Conservation (phyloP, 2,329 filamentous ascomycete genomes). For the Fusarium sp. region DNA sequence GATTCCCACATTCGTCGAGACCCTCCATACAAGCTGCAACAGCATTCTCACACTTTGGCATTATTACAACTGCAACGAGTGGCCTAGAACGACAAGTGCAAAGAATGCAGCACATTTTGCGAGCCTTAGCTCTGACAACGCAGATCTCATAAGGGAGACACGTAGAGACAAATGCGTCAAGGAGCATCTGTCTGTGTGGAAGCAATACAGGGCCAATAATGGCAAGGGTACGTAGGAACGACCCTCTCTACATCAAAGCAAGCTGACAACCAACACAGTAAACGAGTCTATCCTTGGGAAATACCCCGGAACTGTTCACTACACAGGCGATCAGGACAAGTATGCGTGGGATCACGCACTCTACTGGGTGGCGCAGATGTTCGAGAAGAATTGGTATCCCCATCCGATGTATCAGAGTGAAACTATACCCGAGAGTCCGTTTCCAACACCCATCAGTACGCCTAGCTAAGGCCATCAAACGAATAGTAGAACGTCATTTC, state of each 20-base stretch:
- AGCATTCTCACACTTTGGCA: conserved; percentile 63
- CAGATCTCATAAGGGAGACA: conserved; percentile 50
- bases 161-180: conserved; percentile 39
- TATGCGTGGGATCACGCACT: conserved; percentile 56
- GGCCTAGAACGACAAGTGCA: conserved; percentile 38
- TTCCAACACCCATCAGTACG: not conserved
- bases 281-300: not conserved
- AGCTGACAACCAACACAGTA: conserved; percentile 25
- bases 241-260: not conserved
- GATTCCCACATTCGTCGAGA: conserved; percentile 56
- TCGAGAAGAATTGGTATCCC: conserved; percentile 56
- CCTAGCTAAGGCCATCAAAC: not conserved
- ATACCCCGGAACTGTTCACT: conserved; percentile 10
- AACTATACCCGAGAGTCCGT: not conserved
- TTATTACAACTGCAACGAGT: conserved; percentile 58
- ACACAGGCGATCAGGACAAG: conserved; percentile 43
- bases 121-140: conserved; percentile 50
- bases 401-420: conserved; percentile 50
- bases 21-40: conserved; percentile 60
- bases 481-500: not conserved
- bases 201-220: conserved; percentile 41
- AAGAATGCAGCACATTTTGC: conserved; percentile 46
- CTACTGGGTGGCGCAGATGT: conserved; percentile 61
- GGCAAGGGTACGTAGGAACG: conserved; percentile 28
- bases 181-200: conserved; percentile 46